These are phyloP conservation scores for Pestalotiopsis sp. DNA, from an alignment of 2,329 filamentous ascomycete genomes.

Conservation along the genomic window DNA sequence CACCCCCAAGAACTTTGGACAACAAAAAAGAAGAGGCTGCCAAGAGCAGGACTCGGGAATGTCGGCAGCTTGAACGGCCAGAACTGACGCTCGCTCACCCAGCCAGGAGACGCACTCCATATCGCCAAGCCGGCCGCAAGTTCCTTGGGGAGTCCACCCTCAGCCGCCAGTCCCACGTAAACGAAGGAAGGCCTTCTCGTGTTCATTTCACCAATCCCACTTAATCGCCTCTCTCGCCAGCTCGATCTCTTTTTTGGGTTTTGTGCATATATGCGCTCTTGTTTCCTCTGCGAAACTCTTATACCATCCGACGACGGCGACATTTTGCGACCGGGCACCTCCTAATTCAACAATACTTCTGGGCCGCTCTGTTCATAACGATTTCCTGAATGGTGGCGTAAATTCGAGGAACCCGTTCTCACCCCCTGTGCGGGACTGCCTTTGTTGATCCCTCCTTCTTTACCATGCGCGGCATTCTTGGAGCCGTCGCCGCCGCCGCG, in stretches of 20 bases:
- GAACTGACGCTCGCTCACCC: neutral
- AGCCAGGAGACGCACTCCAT: neutral
- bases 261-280: neutral
- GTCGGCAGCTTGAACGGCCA: neutral
- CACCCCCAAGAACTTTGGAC: neutral
- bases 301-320: neutral
- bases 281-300: neutral
- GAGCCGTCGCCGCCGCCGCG: conserved; percentile 28
- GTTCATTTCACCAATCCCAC: neutral
- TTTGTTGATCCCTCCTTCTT: conserved; percentile 13
- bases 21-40: neutral
- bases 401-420: conserved; percentile 15
- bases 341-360: neutral
- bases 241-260: neutral
- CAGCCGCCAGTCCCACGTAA: neutral
- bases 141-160: conserved; percentile 1
- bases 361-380: conserved; percentile 5
- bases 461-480: conserved; percentile 33
- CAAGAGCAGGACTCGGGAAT: neutral
- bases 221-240: neutral
- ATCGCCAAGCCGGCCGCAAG: conserved; percentile 9
- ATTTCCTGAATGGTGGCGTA: conserved; percentile 28
- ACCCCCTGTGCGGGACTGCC: conserved; percentile 24
- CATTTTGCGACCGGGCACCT: neutral
- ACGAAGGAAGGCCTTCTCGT: neutral